phyloP scores from a whole-genome alignment of 768 basidiomycete species.

The Russula sp. region DNA sequence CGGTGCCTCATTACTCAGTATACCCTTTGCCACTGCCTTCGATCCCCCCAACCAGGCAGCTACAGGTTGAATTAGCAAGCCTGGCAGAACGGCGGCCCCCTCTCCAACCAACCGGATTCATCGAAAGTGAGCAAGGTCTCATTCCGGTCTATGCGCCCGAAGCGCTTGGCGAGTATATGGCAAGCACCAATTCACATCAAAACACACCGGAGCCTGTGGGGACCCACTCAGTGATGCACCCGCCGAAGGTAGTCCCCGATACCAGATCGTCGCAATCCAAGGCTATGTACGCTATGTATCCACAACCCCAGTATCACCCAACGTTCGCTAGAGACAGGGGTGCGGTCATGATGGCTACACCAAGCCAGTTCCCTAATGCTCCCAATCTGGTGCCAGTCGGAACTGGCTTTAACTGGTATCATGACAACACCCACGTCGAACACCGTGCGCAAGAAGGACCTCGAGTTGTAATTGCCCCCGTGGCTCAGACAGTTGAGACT shows the following conservation, averaged over 20 bases:
- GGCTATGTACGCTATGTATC: conserved; percentile 6
- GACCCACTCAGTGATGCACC: conserved; percentile 12
- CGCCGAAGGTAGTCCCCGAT: neutral
- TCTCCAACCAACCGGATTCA: conserved; percentile 57
- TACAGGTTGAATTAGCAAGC: neutral
- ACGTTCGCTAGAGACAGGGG: conserved; percentile 4
- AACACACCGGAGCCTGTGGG: conserved; percentile 26
- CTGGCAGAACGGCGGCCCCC: conserved; percentile 33
- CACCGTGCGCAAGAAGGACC: neutral
- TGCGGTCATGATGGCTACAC: neutral
- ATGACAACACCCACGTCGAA: conserved; percentile 1
- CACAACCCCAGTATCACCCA: conserved; percentile 10
- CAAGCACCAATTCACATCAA: conserved; percentile 29
- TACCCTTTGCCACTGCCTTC: conserved; percentile 9
- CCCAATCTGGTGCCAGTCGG: conserved; percentile 4
- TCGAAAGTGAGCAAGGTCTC: conserved; percentile 65
- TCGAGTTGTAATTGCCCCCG: neutral
- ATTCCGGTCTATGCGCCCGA: conserved; percentile 61
- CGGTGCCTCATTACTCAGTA: conserved; percentile 12
- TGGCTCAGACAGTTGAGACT: neutral
- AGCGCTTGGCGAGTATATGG: conserved; percentile 62
- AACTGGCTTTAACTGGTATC: conserved; percentile 12
- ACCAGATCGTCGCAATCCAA: neutral
- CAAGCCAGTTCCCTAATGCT: neutral
- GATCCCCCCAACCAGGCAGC: conserved; percentile 5